These are phyloP conservation scores for Trichoderma polysporum DNA, from an alignment of 2,329 filamentous ascomycete genomes.

Conservation along the genomic window DNA sequence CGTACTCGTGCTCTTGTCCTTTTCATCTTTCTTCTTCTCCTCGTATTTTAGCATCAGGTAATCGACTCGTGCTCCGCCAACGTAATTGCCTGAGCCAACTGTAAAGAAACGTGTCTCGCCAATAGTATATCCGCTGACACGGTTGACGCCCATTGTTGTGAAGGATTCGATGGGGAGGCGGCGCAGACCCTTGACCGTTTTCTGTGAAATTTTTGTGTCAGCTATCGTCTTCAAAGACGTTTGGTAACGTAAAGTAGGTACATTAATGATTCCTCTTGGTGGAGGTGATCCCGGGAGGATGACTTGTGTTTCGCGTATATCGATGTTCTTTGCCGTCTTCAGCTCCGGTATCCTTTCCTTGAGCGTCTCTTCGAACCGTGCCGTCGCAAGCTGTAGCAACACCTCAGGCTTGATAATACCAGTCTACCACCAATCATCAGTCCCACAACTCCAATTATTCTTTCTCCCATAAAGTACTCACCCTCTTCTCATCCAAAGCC, in stretches of 20 bases:
- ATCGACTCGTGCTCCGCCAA: slow-evolving; percentile 23
- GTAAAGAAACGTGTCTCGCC: slow-evolving; percentile 27
- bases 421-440: slow-evolving; percentile 4
- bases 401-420: slow-evolving; percentile 21
- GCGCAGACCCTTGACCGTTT: slow-evolving; percentile 28
- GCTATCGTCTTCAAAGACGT: background rate
- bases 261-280: slow-evolving; percentile 26
- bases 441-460: background rate
- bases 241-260: slow-evolving; percentile 9
- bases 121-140: background rate
- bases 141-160: slow-evolving; percentile 19
- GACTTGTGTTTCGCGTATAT: slow-evolving; percentile 21
- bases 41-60: slow-evolving; percentile 18
- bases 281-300: slow-evolving; percentile 20
- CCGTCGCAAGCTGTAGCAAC: slow-evolving; percentile 21
- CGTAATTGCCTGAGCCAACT: slow-evolving; percentile 27
- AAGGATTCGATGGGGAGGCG: slow-evolving; percentile 29
- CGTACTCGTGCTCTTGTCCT: background rate
- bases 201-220: slow-evolving; percentile 18
- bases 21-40: background rate
- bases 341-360: slow-evolving; percentile 12
- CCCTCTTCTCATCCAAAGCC: slow-evolving; percentile 17
- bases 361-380: slow-evolving; percentile 17
- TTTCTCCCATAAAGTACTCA: background rate
- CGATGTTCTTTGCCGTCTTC: background rate